Conservation (phyloP, 2,329 filamentous ascomycete species). For the Talaromyces verruculosus region DNA sequence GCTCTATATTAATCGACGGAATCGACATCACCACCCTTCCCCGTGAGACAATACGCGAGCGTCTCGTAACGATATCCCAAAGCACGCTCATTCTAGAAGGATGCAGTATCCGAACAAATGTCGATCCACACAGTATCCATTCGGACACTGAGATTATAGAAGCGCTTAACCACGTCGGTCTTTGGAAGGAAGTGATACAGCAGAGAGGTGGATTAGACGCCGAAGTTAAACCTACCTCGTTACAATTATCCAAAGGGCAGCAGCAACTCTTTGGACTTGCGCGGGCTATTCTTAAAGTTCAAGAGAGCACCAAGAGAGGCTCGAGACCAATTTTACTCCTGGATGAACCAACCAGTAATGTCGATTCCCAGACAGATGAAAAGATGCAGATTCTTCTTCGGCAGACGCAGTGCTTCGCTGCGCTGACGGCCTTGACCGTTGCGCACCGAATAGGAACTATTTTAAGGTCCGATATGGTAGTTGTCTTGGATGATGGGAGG, state of each 20-base stretch:
- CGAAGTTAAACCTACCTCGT: slow-evolving; percentile 49
- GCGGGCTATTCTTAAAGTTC: slow-evolving; percentile 52
- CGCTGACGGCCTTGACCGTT: slow-evolving; percentile 60
- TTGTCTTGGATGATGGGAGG: slow-evolving; percentile 37
- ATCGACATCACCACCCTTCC: slow-evolving; percentile 42
- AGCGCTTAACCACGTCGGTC: slow-evolving; percentile 39
- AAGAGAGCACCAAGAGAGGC: slow-evolving; percentile 25
- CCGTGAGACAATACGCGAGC: slow-evolving; percentile 40
- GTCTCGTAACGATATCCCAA: slow-evolving; percentile 46
- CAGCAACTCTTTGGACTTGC: slow-evolving; percentile 64
- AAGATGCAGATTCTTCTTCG: slow-evolving; percentile 58
- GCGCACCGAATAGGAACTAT: slow-evolving; percentile 55
- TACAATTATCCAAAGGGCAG: slow-evolving; percentile 55
- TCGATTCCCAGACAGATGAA: slow-evolving; percentile 50
- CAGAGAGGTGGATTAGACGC: slow-evolving; percentile 42
- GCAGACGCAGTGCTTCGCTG: slow-evolving; percentile 46
- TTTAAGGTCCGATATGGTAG: slow-evolving; percentile 38
- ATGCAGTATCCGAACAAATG: slow-evolving; percentile 38
- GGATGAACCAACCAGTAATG: slow-evolving; percentile 45
- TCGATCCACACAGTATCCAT: slow-evolving; percentile 36
- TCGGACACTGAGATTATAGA: slow-evolving; percentile 38
- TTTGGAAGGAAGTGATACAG: slow-evolving; percentile 35
- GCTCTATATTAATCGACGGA: slow-evolving; percentile 45
- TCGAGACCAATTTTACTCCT: slow-evolving; percentile 41
- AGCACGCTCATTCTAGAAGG: slow-evolving; percentile 45